Conservation (phyloP, 306 rosid species). For the Sophora flavescens region DNA sequence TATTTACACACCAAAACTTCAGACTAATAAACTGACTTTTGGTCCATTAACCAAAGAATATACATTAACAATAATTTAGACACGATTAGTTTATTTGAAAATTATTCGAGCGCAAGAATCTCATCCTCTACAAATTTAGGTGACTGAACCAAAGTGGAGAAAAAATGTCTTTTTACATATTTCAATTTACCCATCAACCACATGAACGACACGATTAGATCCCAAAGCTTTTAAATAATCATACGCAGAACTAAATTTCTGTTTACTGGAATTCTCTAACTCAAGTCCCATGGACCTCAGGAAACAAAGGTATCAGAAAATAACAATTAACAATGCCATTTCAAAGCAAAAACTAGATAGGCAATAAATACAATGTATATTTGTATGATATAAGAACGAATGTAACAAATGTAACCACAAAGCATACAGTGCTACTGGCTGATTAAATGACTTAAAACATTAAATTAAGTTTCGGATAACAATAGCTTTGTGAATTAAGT, state of each 20-base stretch:
- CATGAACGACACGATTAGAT: too few relatives aligned
- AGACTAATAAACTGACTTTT: too few relatives aligned
- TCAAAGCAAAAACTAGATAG: not conserved
- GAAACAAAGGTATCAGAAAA: not conserved
- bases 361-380: not conserved
- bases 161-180: too few relatives aligned
- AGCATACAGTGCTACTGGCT: not conserved
- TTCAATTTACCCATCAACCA: too few relatives aligned
- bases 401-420: not conserved
- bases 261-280: not conserved
- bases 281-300: not conserved
- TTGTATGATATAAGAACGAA: not conserved
- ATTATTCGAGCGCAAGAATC: too few relatives aligned
- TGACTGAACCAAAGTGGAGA: too few relatives aligned
- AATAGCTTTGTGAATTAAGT: constrained; percentile 7
- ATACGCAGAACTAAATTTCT: not conserved
- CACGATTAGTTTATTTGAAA: too few relatives aligned
- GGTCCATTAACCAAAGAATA: too few relatives aligned
- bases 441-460: constrained; percentile 20
- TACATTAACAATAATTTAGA: too few relatives aligned
- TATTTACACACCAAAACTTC: too few relatives aligned
- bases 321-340: not conserved
- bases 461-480: constrained; percentile 24
- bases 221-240: too few relatives aligned
- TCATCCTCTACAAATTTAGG: too few relatives aligned